Percentiles rank a stretch among this genome's conserved stretches.
phyloP scores from a whole-genome alignment of 164 flowering plant species.

The Magnolia changhungtana region DNA sequence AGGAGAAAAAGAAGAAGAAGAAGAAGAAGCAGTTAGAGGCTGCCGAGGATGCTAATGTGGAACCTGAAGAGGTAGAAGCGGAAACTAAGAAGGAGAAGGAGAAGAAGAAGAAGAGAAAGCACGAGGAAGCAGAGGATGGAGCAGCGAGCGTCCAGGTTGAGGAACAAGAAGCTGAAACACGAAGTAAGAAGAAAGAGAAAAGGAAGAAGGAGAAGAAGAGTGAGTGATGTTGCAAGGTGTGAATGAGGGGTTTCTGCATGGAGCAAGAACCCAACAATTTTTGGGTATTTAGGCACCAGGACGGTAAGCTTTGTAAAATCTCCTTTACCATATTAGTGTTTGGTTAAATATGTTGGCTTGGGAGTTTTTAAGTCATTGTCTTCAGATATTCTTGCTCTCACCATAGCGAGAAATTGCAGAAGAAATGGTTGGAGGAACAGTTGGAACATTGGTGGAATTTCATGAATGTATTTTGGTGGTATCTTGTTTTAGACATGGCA shows the following conservation, averaged over 20 bases:
- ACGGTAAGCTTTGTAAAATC: too few relatives aligned
- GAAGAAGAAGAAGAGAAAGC: conserved; percentile 59
- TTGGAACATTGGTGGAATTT: too few relatives aligned
- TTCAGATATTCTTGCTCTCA: too few relatives aligned
- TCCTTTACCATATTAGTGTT: too few relatives aligned
- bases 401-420: too few relatives aligned
- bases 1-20: conserved; percentile 21
- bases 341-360: too few relatives aligned
- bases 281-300: background rate
- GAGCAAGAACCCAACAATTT: background rate
- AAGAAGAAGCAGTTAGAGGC: conserved; percentile 26
- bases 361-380: too few relatives aligned
- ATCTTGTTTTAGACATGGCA: too few relatives aligned
- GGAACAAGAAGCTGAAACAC: conserved; percentile 23
- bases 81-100: conserved; percentile 22
- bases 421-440: too few relatives aligned
- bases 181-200: conserved; percentile 38
- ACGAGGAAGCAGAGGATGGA: conserved; percentile 30
- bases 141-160: background rate
- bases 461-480: too few relatives aligned
- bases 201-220: conserved; percentile 44
- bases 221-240: conserved; percentile 1
- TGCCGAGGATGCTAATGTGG: conserved; percentile 15
- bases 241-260: conserved; percentile 6
- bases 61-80: conserved; percentile 11